Evolutionary conservation across 345 rosid genomes (phyloP).

Genomic region (Hypericum perforatum): DNA sequence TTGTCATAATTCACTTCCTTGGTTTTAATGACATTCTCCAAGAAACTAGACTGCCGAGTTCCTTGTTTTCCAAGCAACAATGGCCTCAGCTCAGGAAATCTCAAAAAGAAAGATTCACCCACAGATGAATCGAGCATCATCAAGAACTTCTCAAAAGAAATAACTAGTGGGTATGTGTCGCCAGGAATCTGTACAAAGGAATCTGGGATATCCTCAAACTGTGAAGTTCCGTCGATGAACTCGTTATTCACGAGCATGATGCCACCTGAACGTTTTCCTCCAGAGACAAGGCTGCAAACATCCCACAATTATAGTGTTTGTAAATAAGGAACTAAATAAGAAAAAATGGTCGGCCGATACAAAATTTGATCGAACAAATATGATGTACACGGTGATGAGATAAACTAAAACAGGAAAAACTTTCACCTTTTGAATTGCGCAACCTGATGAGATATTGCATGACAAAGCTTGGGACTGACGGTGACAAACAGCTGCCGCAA

Average conservation of each 20-base stretch:
- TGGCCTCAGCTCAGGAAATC: neutral
- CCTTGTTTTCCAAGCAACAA: neutral
- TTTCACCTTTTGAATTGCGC: conserved; percentile 6
- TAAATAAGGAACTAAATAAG: too few relatives aligned
- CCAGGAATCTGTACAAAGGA: neutral
- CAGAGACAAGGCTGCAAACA: too few relatives aligned
- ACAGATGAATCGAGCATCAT: neutral
- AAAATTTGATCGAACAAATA: too few relatives aligned
- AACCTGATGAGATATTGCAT: neutral
- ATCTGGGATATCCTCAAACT: conserved; percentile 1
- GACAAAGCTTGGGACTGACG: conserved; percentile 7
- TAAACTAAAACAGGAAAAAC: conserved; percentile 1
- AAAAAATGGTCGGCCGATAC: neutral
- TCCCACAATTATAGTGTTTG: too few relatives aligned
- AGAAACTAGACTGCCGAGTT: neutral
- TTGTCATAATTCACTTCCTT: conserved; percentile 1
- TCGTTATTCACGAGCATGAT: neutral
- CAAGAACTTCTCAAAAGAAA: conserved; percentile 1
- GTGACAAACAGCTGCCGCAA: conserved; percentile 9
- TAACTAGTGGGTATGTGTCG: neutral
- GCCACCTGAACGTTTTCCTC: too few relatives aligned
- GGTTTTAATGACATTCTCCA: neutral
- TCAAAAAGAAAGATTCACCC: neutral
- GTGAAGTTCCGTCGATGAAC: neutral
- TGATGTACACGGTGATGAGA: neutral